Evolutionary conservation across 352 stramenopile genomes (phyloP), one percentile per base, ranked within the genome.

Genomic region (Pythium coloratum): DNA sequence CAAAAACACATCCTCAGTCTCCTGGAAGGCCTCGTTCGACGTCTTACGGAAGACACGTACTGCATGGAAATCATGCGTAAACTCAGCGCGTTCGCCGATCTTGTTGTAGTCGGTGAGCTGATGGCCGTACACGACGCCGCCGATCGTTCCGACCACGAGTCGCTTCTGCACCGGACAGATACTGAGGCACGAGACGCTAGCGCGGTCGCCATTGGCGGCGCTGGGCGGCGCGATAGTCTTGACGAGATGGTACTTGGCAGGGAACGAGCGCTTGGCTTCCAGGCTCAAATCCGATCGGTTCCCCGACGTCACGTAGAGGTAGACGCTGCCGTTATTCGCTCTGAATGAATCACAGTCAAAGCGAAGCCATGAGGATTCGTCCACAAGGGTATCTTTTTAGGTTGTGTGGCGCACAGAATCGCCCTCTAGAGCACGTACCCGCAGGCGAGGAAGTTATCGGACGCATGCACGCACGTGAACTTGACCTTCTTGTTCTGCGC

Each of bases 31-130:
- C 5, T 13, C 32, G n/a, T 12, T 30, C 6, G 46, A 26, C 18
- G 13, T 10, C 47, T n/a, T 20, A 30, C 5, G 4, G 5, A 16
- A 38, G 24, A 18, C 46, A 16, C 76, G 36, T 49, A 86, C 84
- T 18, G 77, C 59, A 55, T 96, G 88, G 69, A 96, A 93, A 55
- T 94, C 83, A 60, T 96, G 88, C 55, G 83, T 89, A 69, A 96
- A 96, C 75, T 94, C 88, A 51, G 94, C 77, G 66, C 92, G 92
- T 66, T 95, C 88, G 47, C 88, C 88, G 49, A 96, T 92, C 64
- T 90, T 90, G 72, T 93, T 85, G 73, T 94, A 93, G 66, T 96
- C 88, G 5, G 79, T 78, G 12, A 96, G 76, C 59, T 91, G 84
- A 1, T 95, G 76, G 0, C 81, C 86, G 70, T 96, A 94, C 36